Conservation (phyloP, 2,329 filamentous ascomycete species). For the Xylariales sp. region DNA sequence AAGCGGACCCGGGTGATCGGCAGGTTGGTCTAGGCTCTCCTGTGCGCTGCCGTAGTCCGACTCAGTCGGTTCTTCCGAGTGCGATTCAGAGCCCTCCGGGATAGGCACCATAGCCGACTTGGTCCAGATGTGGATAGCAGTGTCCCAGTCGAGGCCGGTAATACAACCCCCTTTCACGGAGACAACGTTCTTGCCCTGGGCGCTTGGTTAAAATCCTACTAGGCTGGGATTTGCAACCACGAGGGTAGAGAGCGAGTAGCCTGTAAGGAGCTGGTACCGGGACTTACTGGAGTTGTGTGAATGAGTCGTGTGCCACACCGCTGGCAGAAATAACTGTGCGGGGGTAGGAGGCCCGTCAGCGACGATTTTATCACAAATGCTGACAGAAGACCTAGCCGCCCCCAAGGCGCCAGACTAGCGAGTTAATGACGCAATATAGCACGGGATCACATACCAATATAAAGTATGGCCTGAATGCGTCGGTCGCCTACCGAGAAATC, state of each 20-base stretch:
- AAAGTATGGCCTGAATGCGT: conserved; percentile 68
- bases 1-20: conserved; percentile 28
- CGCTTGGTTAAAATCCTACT: neutral
- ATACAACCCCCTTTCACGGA: conserved; percentile 76
- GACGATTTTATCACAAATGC: neutral
- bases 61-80: conserved; percentile 62
- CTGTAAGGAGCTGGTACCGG: neutral
- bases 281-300: conserved; percentile 67
- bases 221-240: neutral
- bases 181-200: conserved; percentile 67
- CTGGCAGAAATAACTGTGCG: conserved; percentile 71
- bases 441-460: conserved; percentile 60
- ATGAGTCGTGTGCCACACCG: conserved; percentile 73
- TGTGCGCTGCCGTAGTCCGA: conserved; percentile 58
- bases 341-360: conserved; percentile 7
- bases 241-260: neutral
- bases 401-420: neutral
- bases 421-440: neutral
- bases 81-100: conserved; percentile 70
- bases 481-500: conserved; percentile 58
- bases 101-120: conserved; percentile 75
- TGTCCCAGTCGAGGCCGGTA: conserved; percentile 69
- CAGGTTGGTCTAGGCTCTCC: conserved; percentile 61
- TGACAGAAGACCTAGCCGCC: neutral
- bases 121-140: conserved; percentile 75